Evolutionary conservation across 2,329 filamentous ascomycete genomes (phyloP).

Genomic region (Talaromyces sp.): DNA sequence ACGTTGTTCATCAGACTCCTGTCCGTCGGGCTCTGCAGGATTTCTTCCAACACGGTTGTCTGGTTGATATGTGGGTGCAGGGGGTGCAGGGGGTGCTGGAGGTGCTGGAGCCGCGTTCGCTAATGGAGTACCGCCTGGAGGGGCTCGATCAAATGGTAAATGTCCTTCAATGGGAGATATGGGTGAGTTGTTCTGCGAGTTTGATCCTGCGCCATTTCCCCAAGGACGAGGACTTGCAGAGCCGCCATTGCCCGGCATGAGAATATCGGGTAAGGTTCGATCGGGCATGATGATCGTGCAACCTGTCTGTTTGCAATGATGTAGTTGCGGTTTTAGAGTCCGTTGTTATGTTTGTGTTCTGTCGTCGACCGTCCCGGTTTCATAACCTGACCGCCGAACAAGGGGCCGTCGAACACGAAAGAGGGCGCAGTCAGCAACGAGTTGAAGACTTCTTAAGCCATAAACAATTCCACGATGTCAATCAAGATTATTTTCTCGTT

Average conservation of each 20-base stretch:
- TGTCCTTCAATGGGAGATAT: slow-evolving; percentile 41
- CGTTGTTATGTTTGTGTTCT: slow-evolving; percentile 9
- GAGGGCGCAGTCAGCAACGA: slow-evolving; percentile 13
- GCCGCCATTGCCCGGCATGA: slow-evolving; percentile 44
- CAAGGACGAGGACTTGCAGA: slow-evolving; percentile 34
- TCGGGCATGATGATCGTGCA: slow-evolving; percentile 38
- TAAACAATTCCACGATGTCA: slow-evolving; percentile 1
- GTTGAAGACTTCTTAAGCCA: slow-evolving; percentile 14
- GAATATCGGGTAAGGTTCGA: slow-evolving; percentile 43
- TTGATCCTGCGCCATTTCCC: slow-evolving; percentile 38
- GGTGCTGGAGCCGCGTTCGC: slow-evolving; percentile 5
- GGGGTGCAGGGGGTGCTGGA: slow-evolving; percentile 8
- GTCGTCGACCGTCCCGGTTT: slow-evolving; percentile 7
- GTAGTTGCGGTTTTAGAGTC: background rate
- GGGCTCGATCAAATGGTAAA: slow-evolving; percentile 31
- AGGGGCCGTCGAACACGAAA: slow-evolving; percentile 16
- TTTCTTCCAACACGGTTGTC: slow-evolving; percentile 31
- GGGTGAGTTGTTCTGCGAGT: slow-evolving; percentile 40
- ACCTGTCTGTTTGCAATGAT: background rate
- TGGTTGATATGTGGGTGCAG: slow-evolving; percentile 21
- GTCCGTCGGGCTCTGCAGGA: slow-evolving; percentile 27
- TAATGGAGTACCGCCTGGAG: slow-evolving; percentile 12
- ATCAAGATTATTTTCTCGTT: background rate
- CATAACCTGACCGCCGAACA: slow-evolving; percentile 20
- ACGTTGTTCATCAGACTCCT: slow-evolving; percentile 32